Base-by-base conservation (phyloP, 805 yeast genomes). In the Candida wancherniae region DNA sequence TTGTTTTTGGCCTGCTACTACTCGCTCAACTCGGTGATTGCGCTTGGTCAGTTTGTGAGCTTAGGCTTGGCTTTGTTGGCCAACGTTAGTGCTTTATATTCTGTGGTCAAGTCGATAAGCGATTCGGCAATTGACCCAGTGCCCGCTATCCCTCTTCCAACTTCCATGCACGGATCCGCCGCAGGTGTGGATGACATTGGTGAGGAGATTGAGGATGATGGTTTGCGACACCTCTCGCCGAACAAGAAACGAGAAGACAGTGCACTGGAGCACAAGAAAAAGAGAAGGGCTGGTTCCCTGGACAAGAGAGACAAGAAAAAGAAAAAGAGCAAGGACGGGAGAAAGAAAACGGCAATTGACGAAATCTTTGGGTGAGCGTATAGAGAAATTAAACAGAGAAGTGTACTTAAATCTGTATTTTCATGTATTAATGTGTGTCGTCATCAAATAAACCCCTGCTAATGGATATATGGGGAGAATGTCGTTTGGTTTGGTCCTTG, bases 21-120 rank as follows among this genome's bases (percentile, higher is more conserved):
- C 36, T 70, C 73, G 9, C 81, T 84, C 47, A 78, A 80, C 52
- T 71, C 78, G 1, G 69, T 86, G 1, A 64, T 86, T 6, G 77
- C 81, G 1, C 65, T 78, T 36, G 94, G 88, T 0, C 94, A 87
- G 48, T 86, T 82, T 47, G 67, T 84, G 5, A 71, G 79, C 2
- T 51, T 86, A 9, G 95, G 94, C 2, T 67, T 86, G 40, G 73
- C 82, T 0, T 53, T 85, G 22, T 47, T 84, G 3, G 94, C 83
- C 0, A 31, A 61, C 12, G 44, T 75, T 22, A 69, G 82, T 2
- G 64, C 69, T 31, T 45, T 83, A 7, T 53, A 63, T 34, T 21
- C 35, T 12, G 28, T 41, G 17, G 46, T 47, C 36, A 36, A 19
- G 15, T 42, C 33, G 15, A 36, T 55, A 8, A 42, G 45, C 9